Conservation (phyloP, 352 stramenopile genomes). For the Globisporangium abappressorium region DNA sequence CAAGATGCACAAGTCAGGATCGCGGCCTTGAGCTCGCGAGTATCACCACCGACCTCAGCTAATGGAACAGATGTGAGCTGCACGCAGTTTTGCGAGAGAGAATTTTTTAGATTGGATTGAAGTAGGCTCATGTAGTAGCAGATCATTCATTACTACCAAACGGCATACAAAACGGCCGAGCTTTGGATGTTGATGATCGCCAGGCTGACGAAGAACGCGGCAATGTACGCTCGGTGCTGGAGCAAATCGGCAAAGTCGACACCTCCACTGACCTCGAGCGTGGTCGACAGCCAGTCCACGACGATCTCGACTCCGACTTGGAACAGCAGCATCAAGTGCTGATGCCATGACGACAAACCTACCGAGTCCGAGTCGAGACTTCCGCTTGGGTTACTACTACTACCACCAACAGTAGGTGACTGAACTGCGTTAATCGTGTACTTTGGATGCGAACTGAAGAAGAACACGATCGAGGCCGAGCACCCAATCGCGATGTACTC, state of each 20-base stretch:
- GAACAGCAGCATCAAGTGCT: background rate
- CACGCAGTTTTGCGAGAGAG: too few relatives aligned
- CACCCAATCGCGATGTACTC: slow-evolving; percentile 48
- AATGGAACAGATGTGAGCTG: background rate
- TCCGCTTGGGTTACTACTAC: background rate
- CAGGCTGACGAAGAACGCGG: background rate
- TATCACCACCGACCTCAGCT: background rate
- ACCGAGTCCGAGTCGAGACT: background rate
- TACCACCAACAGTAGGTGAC: background rate
- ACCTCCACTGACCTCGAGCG: background rate
- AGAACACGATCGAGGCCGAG: slow-evolving; percentile 40
- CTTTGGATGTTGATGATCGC: background rate
- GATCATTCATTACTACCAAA: background rate
- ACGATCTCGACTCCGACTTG: background rate
- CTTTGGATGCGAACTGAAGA: slow-evolving; percentile 32
- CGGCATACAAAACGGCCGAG: background rate
- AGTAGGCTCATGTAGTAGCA: too few relatives aligned
- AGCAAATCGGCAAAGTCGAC: background rate
- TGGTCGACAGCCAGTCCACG: background rate
- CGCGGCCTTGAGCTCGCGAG: background rate
- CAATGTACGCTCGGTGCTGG: background rate
- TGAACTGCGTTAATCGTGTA: slow-evolving; percentile 12
- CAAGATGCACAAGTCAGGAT: background rate
- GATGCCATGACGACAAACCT: background rate
- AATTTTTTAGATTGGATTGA: too few relatives aligned